Evolutionary conservation across 768 basidiomycete genomes (phyloP).

Genomic region (Lentinula aciculospora): DNA sequence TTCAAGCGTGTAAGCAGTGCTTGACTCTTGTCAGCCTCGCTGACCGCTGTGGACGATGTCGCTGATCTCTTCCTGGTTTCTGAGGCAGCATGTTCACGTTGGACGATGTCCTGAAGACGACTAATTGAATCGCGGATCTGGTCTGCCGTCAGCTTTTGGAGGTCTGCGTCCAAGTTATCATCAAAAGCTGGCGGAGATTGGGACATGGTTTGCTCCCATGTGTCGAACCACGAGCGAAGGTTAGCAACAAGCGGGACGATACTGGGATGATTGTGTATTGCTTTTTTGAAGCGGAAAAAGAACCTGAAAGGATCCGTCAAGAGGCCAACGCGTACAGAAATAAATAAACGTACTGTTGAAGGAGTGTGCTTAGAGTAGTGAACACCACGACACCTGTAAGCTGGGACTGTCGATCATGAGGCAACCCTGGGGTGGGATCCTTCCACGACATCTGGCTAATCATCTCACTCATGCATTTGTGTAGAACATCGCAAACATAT

Average conservation of each 20-base stretch:
- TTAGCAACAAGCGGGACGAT: slow-evolving; percentile 34
- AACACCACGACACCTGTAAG: slow-evolving; percentile 22
- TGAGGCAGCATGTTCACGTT: slow-evolving; percentile 40
- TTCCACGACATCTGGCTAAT: slow-evolving; percentile 17
- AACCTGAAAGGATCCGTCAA: slow-evolving; percentile 28
- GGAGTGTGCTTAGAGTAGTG: slow-evolving; percentile 17
- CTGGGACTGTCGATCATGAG: slow-evolving; percentile 7
- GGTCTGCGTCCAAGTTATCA: slow-evolving; percentile 30
- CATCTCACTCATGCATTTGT: slow-evolving; percentile 17
- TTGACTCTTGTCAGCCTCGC: slow-evolving; percentile 19
- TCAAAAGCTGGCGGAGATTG: slow-evolving; percentile 35
- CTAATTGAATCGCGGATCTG: slow-evolving; percentile 11
- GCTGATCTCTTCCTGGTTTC: slow-evolving; percentile 15
- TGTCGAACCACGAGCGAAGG: slow-evolving; percentile 38
- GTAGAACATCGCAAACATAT: slow-evolving; percentile 13
- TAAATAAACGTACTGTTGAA: slow-evolving; percentile 13
- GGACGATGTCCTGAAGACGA: slow-evolving; percentile 36
- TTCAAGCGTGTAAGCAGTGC: slow-evolving; percentile 31
- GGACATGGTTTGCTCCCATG: slow-evolving; percentile 40
- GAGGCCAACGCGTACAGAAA: background rate
- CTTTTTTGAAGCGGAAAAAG: slow-evolving; percentile 54
- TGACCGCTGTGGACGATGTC: slow-evolving; percentile 1
- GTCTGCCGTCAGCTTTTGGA: slow-evolving; percentile 31
- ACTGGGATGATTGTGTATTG: slow-evolving; percentile 37
- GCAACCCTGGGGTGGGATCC: slow-evolving; percentile 11